Percentiles rank a stretch among this genome's conserved stretches.
phyloP scores from a whole-genome alignment of 2,329 filamentous ascomycete genomes.

The Clonostachys rosea region DNA sequence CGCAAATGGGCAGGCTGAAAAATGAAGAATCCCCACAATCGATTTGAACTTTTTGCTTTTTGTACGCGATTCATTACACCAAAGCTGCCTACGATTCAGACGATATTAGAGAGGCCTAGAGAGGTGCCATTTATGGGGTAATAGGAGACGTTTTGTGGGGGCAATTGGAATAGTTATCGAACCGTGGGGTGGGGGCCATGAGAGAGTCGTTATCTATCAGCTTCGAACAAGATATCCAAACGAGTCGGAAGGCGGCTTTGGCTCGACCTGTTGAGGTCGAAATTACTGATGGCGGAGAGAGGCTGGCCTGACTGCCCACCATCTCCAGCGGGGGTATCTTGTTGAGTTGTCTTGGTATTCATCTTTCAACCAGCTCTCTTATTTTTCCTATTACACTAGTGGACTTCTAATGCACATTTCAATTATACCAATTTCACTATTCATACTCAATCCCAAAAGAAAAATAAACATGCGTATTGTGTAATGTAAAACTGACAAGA shows the following conservation, averaged over 20 bases:
- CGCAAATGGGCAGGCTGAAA: slow-evolving; percentile 6
- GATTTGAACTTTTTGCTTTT: slow-evolving; percentile 25
- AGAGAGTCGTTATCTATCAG: not conserved
- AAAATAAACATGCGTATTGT: no score
- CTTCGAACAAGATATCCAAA: no score
- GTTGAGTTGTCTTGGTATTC: slow-evolving; percentile 17
- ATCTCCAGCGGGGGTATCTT: not conserved
- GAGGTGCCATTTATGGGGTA: slow-evolving; percentile 4
- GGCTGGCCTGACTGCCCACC: no score
- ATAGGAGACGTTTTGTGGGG: no score
- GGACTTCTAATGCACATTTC: slow-evolving; percentile 62
- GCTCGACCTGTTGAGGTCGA: not conserved
- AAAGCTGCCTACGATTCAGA: slow-evolving; percentile 19
- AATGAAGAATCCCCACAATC: slow-evolving; percentile 34
- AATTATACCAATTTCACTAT: slow-evolving; percentile 17
- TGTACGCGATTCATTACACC: slow-evolving; percentile 20
- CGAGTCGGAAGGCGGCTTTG: not conserved
- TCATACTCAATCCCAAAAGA: no score
- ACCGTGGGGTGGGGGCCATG: slow-evolving; percentile 3
- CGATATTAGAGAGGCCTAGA: slow-evolving; percentile 18
- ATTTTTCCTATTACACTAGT: slow-evolving; percentile 49
- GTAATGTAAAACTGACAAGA: no score
- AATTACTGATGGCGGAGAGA: no score
- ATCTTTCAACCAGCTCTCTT: slow-evolving; percentile 18
- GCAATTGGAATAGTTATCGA: no score